Base-by-base conservation (phyloP, 2,329 filamentous ascomycete species). In the Dothistroma pini region DNA sequence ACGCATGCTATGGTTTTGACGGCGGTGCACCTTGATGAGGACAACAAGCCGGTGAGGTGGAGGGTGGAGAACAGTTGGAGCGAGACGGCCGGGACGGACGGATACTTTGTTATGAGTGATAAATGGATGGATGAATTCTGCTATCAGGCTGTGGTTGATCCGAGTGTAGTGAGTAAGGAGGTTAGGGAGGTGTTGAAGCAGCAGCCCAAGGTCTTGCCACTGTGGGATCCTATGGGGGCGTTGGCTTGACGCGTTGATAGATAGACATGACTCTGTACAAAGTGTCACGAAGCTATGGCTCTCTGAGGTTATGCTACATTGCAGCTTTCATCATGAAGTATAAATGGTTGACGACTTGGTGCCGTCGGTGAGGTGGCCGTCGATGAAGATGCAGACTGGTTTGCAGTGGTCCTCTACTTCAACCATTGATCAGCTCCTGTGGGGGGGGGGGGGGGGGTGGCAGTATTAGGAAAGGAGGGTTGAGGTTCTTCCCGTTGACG, bases 1-100 rank as follows among this genome's bases (percentile, higher is more conserved):
- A 96, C 91, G 0, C 92, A 96, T 70, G 92, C 92, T 4, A 96
- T 96, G 92, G 90, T 96, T 0, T 76, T 96, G 63, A 96, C 91
- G 2, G 92, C 86, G 0, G 92, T 96, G 51, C 91, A 96, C 71
- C 74, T 96, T 2, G 87, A 89, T 62, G 79, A 83, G 31, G 77
- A 84, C 61, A 86, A 85, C 1, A 83, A 85, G 75, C 81, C 86
- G 1, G 84, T 91, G 1, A 80, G 91, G 50, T 96, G 92, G 92
- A 81, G 91, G 57, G 90, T 96, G 7, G 89, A 96, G 81, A 96
- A 96, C 73, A 89, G 85, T 59, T 96, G 91, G 91, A 90, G 89
- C 12, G 81, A 85, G 47, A 77, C 71, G 0, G 83, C 83, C 0
- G 92, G 92, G 0, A 71, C 87, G 12, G 86, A 91, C 67, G 92